Base-by-base conservation (phyloP, 1,284 basidiomycete species). In the Ganoderma lingzhi region DNA sequence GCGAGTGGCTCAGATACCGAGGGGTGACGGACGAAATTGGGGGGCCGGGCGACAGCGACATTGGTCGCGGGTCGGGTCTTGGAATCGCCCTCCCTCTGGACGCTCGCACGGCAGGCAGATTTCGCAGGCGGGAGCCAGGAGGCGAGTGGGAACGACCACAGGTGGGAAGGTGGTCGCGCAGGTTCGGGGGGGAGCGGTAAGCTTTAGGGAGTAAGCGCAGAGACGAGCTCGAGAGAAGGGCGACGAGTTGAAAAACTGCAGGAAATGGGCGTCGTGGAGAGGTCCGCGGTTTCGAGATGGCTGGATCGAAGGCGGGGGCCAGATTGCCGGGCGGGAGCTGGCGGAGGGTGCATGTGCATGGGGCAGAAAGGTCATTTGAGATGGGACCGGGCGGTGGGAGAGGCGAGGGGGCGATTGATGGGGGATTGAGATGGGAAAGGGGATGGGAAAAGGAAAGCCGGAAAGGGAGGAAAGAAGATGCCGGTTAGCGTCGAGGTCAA, bases 141-240 rank as follows among this genome's bases (percentile, higher is more conserved):
- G 23, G 14, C 37, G 17, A 35, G 55, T 56, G 58, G 23, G 59
- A 41, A n/a, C 35, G 35, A 5, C 35, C 35, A 35, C 3, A 35
- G 4, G 35, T 6, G 35, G 6, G 35, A 35, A 35, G 3, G 35
- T 35, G 35, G 35, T 35, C 35, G 35, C 8, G 23, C 23, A 6
- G 37, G 42, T 32, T 12, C 66, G 66, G 66, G 30, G 23, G 56
- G 59, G 37, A 32, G 66, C 66, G 66, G 66, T 64, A 67, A 64
- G 66, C 62, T 67, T 67, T 67, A 67, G 62, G 59, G 37, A 64
- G 62, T 48, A 58, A 37, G 56, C 61, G 62, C 44, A 35, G 28
- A 32, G 44, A 32, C 28, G 32, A 8, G 30, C 14, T 19, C 14
- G 30, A 23, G 0, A 23, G 23, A 35, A 61, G 23, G 39, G 3